Evolutionary conservation across 148 eudicot genomes (phyloP).

Genomic region (Arctostaphylos glauca): DNA sequence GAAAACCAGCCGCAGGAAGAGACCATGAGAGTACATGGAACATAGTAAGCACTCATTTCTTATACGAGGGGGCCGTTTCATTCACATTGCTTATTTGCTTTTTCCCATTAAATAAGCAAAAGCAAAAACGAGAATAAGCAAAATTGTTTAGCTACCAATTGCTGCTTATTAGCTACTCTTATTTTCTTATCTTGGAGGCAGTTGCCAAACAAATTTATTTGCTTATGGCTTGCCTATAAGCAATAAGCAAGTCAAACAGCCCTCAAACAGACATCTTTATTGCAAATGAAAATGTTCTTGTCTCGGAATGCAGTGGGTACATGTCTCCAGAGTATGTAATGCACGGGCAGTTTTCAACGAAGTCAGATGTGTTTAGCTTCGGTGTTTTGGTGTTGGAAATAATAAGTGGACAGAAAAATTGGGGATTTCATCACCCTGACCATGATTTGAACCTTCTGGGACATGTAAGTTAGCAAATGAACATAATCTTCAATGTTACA

Average conservation of each 20-base stretch:
- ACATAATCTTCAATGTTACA: background rate
- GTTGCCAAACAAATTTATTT: background rate
- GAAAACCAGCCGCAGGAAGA: background rate
- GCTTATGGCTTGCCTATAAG: background rate
- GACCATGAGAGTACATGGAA: slow-evolving; percentile 19
- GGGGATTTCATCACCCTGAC: slow-evolving; percentile 22
- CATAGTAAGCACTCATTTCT: slow-evolving; percentile 17
- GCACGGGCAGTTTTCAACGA: slow-evolving; percentile 21
- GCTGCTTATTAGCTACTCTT: background rate
- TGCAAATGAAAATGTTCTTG: background rate
- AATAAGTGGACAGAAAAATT: slow-evolving; percentile 23
- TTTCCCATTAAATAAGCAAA: background rate
- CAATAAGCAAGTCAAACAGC: background rate
- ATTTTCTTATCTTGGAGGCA: background rate
- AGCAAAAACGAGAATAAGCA: background rate
- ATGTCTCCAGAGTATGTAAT: slow-evolving; percentile 24
- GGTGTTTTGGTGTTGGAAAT: slow-evolving; percentile 26
- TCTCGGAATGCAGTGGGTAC: slow-evolving; percentile 24
- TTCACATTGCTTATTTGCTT: background rate
- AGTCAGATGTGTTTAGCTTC: slow-evolving; percentile 28
- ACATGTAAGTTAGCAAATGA: slow-evolving; percentile 17
- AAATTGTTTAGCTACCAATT: background rate
- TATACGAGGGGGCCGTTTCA: background rate
- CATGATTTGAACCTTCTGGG: slow-evolving; percentile 27
- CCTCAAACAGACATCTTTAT: background rate